Evolutionary conservation across 2,329 filamentous ascomycete species (phyloP), one percentile per base, ranked within the genome.

Genomic region (Colletotrichum destructivum): DNA sequence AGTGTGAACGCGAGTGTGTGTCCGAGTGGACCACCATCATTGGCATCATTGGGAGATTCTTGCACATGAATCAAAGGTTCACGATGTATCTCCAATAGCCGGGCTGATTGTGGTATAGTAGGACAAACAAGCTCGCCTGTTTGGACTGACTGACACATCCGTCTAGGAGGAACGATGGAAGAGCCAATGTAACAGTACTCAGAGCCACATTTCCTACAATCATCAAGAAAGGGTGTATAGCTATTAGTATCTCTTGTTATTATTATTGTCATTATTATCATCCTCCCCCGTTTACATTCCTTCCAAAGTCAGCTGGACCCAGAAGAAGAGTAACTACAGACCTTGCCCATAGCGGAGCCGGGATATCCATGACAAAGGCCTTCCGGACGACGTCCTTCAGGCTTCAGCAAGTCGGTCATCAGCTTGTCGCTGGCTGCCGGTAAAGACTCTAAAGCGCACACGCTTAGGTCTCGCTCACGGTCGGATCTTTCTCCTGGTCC

Each of bases 321-420:
- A 57, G 47, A 26, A 52, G 46, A 31, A 49, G 59, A 59, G n/a
- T 5, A 42, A 12, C 40, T 23, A 47, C n/a, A 26, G 26, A 31
- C 61, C 69, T 62, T 73, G 72, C 54, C 62, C 18, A 74, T 74
- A 73, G 54, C 47, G 59, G 47, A 62, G 26, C 35, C 60, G 49
- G 52, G 52, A 57, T 42, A 55, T 57, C 59, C 46, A 54, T 69
- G 54, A 40, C 26, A 18, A 35, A 31, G 44, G 46, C 66, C 26
- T 46, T 18, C 60, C 56, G 40, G 35, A 52, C 54, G 62, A 47
- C 55, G 35, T 12, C 55, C 21, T 21, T n/a, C 56, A 38, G 44
- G 44, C n/a, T 26, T 35, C 7, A 54, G 51, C 51, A 40, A 55
- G 56, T 35, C 35, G 21, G 54, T 46, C 56, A 23, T 31, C 56